Conservation (phyloP, 306 rosid genomes). For the Argentina anserina region DNA sequence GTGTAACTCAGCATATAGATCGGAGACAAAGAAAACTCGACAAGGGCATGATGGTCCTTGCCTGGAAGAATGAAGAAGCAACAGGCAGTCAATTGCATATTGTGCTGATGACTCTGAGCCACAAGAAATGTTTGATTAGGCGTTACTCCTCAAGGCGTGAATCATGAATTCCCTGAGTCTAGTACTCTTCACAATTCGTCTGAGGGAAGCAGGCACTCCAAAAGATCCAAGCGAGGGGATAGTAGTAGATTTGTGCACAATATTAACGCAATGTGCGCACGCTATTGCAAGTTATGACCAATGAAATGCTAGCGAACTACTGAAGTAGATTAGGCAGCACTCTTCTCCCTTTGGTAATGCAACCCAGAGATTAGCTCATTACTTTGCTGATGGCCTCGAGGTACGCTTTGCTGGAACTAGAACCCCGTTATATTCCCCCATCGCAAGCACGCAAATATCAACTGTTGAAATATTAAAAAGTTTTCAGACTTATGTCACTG, state of each 20-base stretch:
- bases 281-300: slow-evolving; percentile 31
- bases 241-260: slow-evolving; percentile 32
- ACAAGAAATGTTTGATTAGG: slow-evolving; percentile 32
- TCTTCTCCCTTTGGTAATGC: slow-evolving; percentile 38
- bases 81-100: slow-evolving; percentile 25
- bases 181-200: neutral
- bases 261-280: slow-evolving; percentile 36
- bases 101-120: slow-evolving; percentile 25
- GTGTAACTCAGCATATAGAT: neutral
- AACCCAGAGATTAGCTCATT: slow-evolving; percentile 36
- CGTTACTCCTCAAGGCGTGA: slow-evolving; percentile 20
- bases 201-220: slow-evolving; percentile 2
- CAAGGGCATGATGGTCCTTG: slow-evolving; percentile 13
- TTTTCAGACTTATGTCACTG: slow-evolving; percentile 24
- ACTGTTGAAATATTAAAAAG: slow-evolving; percentile 32
- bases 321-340: slow-evolving; percentile 26
- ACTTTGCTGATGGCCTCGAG: slow-evolving; percentile 45
- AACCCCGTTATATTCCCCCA: slow-evolving; percentile 17
- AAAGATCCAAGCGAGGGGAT: slow-evolving; percentile 12
- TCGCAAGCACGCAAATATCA: slow-evolving; percentile 20
- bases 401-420: slow-evolving; percentile 30
- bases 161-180: neutral
- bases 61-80: slow-evolving; percentile 23
- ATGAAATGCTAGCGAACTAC: slow-evolving; percentile 19
- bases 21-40: slow-evolving; percentile 30